A percentile compares a stretch with the other conserved stretches of the same genome.
Conservation (phyloP, 2,329 filamentous ascomycete species). For the Zasmidium angulare region DNA sequence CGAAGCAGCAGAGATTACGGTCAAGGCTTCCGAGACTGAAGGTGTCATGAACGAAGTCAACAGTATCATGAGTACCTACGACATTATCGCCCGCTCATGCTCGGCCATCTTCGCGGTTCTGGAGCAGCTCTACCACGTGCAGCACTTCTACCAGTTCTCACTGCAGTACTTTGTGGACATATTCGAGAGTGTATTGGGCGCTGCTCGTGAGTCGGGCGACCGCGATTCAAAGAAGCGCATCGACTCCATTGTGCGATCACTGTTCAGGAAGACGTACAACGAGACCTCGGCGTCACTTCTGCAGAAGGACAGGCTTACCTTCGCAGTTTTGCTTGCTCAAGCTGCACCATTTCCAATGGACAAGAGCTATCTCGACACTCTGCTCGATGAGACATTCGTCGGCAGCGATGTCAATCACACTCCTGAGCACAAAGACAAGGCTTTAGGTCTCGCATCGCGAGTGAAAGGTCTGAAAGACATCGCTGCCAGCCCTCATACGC, state of each 20-base stretch:
- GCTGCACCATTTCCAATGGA: slow-evolving; percentile 97
- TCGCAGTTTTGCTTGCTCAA: slow-evolving; percentile 92
- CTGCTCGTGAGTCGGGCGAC: slow-evolving; percentile 72
- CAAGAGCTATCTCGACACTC: slow-evolving; percentile 78
- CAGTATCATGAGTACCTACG: slow-evolving; percentile 91
- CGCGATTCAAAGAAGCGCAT: slow-evolving; percentile 62
- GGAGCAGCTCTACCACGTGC: slow-evolving; percentile 95
- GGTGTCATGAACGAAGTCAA: slow-evolving; percentile 98
- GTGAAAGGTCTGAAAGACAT: slow-evolving; percentile 72
- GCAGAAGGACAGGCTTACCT: slow-evolving; percentile 89
- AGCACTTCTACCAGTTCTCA: slow-evolving; percentile 99
- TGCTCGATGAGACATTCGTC: slow-evolving; percentile 75
- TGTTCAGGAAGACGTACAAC: slow-evolving; percentile 89
- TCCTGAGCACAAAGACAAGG: slow-evolving; percentile 62
- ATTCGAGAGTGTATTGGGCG: slow-evolving; percentile 85
- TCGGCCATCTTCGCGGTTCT: slow-evolving; percentile 96
- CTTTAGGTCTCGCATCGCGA: slow-evolving; percentile 66
- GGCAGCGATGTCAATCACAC: slow-evolving; percentile 77
- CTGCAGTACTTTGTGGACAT: slow-evolving; percentile 98
- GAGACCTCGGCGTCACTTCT: slow-evolving; percentile 89
- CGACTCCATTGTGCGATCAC: slow-evolving; percentile 84
- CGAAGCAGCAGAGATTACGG: slow-evolving; percentile 91
- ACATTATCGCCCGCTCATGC: slow-evolving; percentile 88
- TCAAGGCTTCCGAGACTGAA: slow-evolving; percentile 94
- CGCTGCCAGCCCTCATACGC: slow-evolving; percentile 61